Base-by-base conservation (phyloP, 2,329 filamentous ascomycete genomes). In the Cordyceps cicadae region DNA sequence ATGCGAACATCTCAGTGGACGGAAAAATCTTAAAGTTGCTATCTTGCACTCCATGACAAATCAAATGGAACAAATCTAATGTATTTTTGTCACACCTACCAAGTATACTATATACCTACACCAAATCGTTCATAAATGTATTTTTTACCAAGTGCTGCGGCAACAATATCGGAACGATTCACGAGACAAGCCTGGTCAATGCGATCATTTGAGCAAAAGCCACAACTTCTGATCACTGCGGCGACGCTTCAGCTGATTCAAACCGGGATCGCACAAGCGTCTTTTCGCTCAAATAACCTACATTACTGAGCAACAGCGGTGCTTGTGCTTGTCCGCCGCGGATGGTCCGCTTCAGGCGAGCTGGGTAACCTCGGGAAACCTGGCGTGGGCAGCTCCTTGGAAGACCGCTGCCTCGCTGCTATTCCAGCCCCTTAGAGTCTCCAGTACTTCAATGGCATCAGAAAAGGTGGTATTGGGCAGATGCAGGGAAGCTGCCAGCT, bases 401-500 rank as follows among this genome's bases (percentile, higher is more conserved):
- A 82, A 84, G 3, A 71, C 67, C 32, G 78, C 77, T 17, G 75
- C 71, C 65, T 81, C 77, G 26, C 68, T 66, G 67, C 81, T 83
- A 57, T 76, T 77, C 80, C 81, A 84, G 54, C 72, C 70, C 66
- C 71, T 73, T 48, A 85, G 70, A 5, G 74, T 70, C 37, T 75
- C 71, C 43, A 80, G 66, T 0, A 72, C 72, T 57, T 76, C 76
- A 11, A 79, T 67, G 1, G 85, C 87, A 62, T 87, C 81, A 48
- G 81, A 77, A 29, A 86, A 74, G 7, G 79, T 79, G 46, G 81
- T 75, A 14, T 68, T 73, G 5, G 80, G 71, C 7, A 82, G 68
- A 29, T 82, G 78, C 14, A 90, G 72, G 11, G 83, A 76, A n/a
- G 76, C 77, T n/a, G 78, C 68, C n/a, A 92, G 73, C 43, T 85